phyloP scores from a whole-genome alignment of 345 rosid species.

The Pelargonium nanum region DNA sequence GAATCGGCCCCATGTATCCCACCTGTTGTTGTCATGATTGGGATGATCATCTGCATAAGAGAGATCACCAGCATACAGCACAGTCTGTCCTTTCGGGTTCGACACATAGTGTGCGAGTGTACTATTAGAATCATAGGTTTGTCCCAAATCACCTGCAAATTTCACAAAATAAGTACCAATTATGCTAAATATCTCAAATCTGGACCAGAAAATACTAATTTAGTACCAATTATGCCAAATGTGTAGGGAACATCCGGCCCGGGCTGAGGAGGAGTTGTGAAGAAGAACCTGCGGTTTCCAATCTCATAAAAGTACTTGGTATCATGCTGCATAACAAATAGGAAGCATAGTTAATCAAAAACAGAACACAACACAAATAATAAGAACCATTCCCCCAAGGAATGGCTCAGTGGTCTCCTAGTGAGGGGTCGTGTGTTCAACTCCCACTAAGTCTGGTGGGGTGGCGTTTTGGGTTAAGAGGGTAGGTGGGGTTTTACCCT shows the following conservation, averaged over 20 bases:
- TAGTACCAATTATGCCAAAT: conserved; percentile 71
- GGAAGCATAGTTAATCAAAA: not conserved
- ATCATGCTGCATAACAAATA: conserved; percentile 37
- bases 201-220: not conserved
- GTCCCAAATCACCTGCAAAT: conserved; percentile 76
- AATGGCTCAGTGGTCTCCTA: no score
- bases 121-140: conserved; percentile 75
- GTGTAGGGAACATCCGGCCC: conserved; percentile 66
- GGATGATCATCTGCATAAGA: conserved; percentile 86
- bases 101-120: conserved; percentile 62
- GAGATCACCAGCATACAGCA: conserved; percentile 79
- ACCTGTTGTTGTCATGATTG: conserved; percentile 59
- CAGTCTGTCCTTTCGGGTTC: conserved; percentile 66
- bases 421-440: no score
- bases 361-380: not conserved
- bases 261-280: conserved; percentile 63
- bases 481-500: no score
- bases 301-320: conserved; percentile 75
- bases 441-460: no score
- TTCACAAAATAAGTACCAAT: conserved; percentile 1
- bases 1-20: conserved; percentile 91
- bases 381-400: not conserved
- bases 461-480: no score
- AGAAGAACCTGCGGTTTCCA: conserved; percentile 66
- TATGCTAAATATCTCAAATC: no score